Evolutionary conservation across 1,284 basidiomycete species (phyloP), one percentile per base, ranked within the genome.

Genomic region (Melampsora larici-populina): DNA sequence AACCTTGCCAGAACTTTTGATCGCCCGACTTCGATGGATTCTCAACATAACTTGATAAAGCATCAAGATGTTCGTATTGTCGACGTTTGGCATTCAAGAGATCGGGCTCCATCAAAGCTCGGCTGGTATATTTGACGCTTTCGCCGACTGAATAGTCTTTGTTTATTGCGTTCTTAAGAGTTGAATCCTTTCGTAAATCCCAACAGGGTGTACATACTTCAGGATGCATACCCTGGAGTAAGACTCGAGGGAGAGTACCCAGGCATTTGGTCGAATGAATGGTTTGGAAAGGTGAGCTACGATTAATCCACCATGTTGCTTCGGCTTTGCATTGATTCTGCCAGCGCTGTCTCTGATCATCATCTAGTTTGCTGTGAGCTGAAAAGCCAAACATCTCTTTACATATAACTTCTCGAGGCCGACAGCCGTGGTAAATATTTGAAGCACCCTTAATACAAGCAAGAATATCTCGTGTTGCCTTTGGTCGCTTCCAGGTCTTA

Each of bases 201-300:
- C 24, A 43, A 31, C 64, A 66, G 13, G n/a, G 11, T 3, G 33
- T 18, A 40, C 64, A 66, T 15, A 66, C 36, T 40, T 21, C 31
- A 1, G n/a, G 24, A 4, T 66, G 13, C 9, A n/a, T 21, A 1
- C 31, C 31, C 18, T 33, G 29, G 5, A 40, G 36, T 33, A 15
- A 13, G n/a, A 43, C 1, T 15, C 36, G 36, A 33, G 40, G 11
- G 15, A 66, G 11, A 2, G 18, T 24, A 33, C 43, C 29, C 7
- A 18, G 7, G 29, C 66, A 68, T 68, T 48, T 17, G 8, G 24
- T 68, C 9, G 66, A 68, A 48, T 68, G 66, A 46, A 68, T 68
- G 29, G 66, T 46, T 40, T 17, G 33, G 43, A 40, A 68, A 1
- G 40, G 40, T 24, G 43, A 33, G 24, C 29, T 43, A 1, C 66